phyloP scores from a whole-genome alignment of 2,329 filamentous ascomycete genomes.

The Fusarium metavorans region DNA sequence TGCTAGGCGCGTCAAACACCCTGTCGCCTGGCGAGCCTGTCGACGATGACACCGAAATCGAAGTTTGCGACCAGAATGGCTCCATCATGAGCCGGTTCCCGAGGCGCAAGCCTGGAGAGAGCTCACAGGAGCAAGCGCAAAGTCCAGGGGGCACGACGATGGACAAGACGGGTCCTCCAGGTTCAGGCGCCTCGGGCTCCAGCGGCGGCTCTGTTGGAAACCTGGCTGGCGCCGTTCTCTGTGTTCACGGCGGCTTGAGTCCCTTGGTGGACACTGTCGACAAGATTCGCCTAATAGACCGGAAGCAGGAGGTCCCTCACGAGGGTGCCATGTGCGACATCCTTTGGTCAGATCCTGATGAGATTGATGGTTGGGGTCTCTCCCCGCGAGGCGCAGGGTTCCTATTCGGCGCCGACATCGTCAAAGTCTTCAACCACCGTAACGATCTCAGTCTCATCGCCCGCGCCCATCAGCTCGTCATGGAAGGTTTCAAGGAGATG shows the following conservation, averaged over 20 bases:
- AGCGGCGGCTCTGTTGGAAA: conserved; percentile 74
- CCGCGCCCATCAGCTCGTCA: conserved; percentile 95
- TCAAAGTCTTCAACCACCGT: conserved; percentile 93
- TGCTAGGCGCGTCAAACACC: conserved; percentile 84
- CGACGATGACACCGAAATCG: conserved; percentile 87
- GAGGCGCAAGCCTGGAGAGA: conserved; percentile 55
- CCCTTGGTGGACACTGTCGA: conserved; percentile 94
- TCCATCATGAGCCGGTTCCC: conserved; percentile 81
- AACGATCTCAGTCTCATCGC: conserved; percentile 95
- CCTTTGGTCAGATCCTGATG: conserved; percentile 97
- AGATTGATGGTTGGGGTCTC: conserved; percentile 96
- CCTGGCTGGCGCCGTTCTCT: conserved; percentile 86
- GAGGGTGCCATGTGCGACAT: conserved; percentile 99
- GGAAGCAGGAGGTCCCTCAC: conserved; percentile 98
- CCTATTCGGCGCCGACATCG: conserved; percentile 94
- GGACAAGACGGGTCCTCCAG: conserved; percentile 74
- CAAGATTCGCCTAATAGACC: conserved; percentile 93
- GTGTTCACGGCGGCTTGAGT: conserved; percentile 93
- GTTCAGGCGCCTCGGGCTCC: conserved; percentile 80
- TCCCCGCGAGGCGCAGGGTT: conserved; percentile 95
- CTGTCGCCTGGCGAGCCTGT: conserved; percentile 63
- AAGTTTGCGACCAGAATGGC: conserved; percentile 88
- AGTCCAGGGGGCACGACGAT: conserved; percentile 44
- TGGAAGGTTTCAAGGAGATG: conserved; percentile 99
- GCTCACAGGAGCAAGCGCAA: conserved; percentile 43